Conservation (phyloP, 129 eudicot genomes). For the Artemisia argyi region DNA sequence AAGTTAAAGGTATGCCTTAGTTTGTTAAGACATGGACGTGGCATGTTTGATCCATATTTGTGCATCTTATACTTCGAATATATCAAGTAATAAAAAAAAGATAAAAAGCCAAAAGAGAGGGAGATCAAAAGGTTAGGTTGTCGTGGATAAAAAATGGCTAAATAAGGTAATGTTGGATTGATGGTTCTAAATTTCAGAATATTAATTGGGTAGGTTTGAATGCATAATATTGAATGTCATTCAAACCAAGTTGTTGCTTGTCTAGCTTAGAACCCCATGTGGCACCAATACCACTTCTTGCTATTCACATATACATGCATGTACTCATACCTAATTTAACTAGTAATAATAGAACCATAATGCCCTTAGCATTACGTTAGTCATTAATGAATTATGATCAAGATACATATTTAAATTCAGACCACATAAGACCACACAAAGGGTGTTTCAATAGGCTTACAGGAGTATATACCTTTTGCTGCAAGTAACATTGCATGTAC, state of each 20-base stretch:
- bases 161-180: slow-evolving; percentile 27
- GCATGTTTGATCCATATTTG: slow-evolving; percentile 1
- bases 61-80: background rate
- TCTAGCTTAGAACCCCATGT: slow-evolving; percentile 31
- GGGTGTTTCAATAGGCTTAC: background rate
- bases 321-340: background rate
- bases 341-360: background rate
- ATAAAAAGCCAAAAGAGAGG: slow-evolving; percentile 4
- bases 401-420: too few species aligned
- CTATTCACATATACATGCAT: slow-evolving; percentile 11
- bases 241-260: slow-evolving; percentile 16
- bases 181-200: slow-evolving; percentile 26
- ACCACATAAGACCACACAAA: background rate
- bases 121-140: slow-evolving; percentile 6
- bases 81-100: slow-evolving; percentile 1
- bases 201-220: slow-evolving; percentile 27
- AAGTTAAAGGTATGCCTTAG: background rate
- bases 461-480: too few species aligned
- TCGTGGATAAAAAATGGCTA: slow-evolving; percentile 24
- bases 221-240: slow-evolving; percentile 22
- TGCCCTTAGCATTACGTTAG: background rate
- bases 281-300: slow-evolving; percentile 25
- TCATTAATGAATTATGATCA: too few species aligned
- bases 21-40: background rate
- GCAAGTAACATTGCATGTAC: too few species aligned